Evolutionary conservation across 768 basidiomycete genomes (phyloP).

Genomic region (Lactarius hatsudake): DNA sequence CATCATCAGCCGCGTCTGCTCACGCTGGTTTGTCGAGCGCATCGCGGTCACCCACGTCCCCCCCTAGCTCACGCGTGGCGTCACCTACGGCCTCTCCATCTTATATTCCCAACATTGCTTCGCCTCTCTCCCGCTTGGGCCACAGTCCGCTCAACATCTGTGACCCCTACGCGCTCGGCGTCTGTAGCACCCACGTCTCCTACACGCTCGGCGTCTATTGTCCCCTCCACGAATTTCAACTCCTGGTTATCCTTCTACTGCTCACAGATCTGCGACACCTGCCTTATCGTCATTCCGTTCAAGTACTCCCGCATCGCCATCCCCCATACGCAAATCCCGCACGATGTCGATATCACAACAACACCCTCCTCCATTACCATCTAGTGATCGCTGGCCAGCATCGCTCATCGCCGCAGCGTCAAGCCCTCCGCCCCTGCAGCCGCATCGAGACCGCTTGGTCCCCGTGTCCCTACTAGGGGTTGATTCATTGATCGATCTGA

Average conservation of each 20-base stretch:
- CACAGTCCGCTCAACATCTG: constrained; percentile 21
- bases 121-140: constrained; percentile 20
- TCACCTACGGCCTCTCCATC: constrained; percentile 26
- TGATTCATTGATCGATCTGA: constrained; percentile 23
- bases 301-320: constrained; percentile 18
- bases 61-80: constrained; percentile 27
- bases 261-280: constrained; percentile 23
- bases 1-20: constrained; percentile 21
- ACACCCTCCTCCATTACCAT: constrained; percentile 13
- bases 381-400: constrained; percentile 20
- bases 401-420: constrained; percentile 12
- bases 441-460: constrained; percentile 24
- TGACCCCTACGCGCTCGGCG: constrained; percentile 20
- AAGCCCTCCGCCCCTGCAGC: constrained; percentile 22
- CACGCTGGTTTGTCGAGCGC: constrained; percentile 28
- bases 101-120: constrained; percentile 12
- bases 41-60: constrained; percentile 24
- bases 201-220: constrained; percentile 21
- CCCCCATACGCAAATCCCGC: constrained; percentile 26
- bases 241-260: constrained; percentile 20
- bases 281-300: constrained; percentile 17
- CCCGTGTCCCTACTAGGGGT: constrained; percentile 21
- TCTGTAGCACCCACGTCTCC: constrained; percentile 22
- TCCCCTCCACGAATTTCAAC: constrained; percentile 19
- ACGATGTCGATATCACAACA: constrained; percentile 27